Evolutionary conservation across 1,284 basidiomycete species (phyloP).

Genomic region (Puccinia sorghi): DNA sequence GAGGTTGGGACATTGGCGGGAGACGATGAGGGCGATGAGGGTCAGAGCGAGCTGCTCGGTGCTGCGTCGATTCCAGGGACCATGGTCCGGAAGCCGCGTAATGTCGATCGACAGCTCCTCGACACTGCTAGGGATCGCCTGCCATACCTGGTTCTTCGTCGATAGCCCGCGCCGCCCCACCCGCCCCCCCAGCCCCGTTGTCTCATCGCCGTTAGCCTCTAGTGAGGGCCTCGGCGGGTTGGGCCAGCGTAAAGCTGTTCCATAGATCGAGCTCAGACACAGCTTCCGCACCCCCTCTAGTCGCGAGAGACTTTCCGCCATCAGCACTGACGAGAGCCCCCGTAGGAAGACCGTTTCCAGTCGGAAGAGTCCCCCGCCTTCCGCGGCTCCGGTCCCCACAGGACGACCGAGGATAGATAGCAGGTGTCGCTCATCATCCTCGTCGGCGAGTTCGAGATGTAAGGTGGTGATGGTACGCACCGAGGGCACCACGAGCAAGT

Average conservation of each 20-base stretch:
- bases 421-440: conserved; percentile 45
- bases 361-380: conserved; percentile 1
- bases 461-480: conserved; percentile 39
- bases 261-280: conserved; percentile 46
- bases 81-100: conserved; percentile 40
- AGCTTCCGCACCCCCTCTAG: conserved; percentile 29
- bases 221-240: background rate
- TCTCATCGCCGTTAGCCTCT: background rate
- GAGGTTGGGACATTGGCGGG: conserved; percentile 37
- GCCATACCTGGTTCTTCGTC: conserved; percentile 36
- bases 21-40: background rate
- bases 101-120: conserved; percentile 47
- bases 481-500: conserved; percentile 36
- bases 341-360: conserved; percentile 40
- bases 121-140: conserved; percentile 37
- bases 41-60: conserved; percentile 16
- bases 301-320: conserved; percentile 42
- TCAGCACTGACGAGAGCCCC: conserved; percentile 37
- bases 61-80: conserved; percentile 31
- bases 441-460: conserved; percentile 45
- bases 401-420: conserved; percentile 32
- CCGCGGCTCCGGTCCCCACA: background rate
- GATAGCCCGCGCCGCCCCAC: background rate
- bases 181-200: background rate
- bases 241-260: conserved; percentile 33